Evolutionary conservation across 352 stramenopile species (phyloP).

Genomic region (Globisporangium viniferum): DNA sequence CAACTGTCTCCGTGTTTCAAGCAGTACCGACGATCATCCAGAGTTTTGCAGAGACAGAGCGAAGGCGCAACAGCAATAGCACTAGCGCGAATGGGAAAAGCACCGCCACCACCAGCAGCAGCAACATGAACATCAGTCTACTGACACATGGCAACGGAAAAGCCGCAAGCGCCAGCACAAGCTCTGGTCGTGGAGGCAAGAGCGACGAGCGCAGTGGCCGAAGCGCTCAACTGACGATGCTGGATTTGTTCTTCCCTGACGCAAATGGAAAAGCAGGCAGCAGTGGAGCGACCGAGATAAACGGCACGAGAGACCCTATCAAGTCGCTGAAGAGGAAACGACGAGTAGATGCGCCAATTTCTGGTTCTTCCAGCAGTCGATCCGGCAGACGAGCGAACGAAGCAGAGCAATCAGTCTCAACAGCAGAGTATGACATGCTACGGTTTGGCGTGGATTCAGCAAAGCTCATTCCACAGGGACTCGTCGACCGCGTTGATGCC

Average conservation of each 20-base stretch:
- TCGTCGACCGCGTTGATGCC: conserved; percentile 79
- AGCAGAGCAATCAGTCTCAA: background rate
- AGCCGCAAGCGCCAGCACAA: background rate
- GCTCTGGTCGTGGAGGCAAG: conserved; percentile 15
- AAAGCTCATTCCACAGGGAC: conserved; percentile 78
- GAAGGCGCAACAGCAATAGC: conserved; percentile 16
- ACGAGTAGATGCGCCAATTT: conserved; percentile 14
- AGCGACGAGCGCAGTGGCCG: conserved; percentile 17
- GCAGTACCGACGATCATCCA: conserved; percentile 50
- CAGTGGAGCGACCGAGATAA: background rate
- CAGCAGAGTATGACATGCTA: conserved; percentile 45
- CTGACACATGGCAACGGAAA: conserved; percentile 5
- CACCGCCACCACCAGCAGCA: background rate
- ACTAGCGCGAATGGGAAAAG: background rate
- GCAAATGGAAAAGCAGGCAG: background rate
- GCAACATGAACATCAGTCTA: conserved; percentile 4
- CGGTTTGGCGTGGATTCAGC: conserved; percentile 67
- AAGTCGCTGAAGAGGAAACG: conserved; percentile 52
- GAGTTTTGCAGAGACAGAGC: conserved; percentile 60
- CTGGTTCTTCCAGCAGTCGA: background rate
- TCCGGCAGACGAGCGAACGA: conserved; percentile 9
- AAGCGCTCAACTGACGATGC: conserved; percentile 34
- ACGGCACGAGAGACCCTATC: conserved; percentile 2
- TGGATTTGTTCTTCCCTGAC: conserved; percentile 58
- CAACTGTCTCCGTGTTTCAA: conserved; percentile 45